phyloP scores from a whole-genome alignment of 2,329 filamentous ascomycete genomes.

The Talaromyces albobiverticillius region DNA sequence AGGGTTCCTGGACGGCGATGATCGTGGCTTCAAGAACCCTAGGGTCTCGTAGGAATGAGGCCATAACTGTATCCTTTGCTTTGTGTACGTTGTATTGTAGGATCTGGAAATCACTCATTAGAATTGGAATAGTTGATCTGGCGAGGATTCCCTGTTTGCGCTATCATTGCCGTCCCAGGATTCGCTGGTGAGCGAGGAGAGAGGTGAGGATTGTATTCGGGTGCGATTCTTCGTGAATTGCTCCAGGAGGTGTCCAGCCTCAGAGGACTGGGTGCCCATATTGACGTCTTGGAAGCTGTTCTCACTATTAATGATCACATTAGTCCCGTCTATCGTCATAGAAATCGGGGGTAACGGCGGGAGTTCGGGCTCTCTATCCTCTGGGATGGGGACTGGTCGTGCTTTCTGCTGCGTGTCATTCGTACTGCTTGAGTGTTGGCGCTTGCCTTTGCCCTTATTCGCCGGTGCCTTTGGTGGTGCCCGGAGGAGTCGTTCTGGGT shows the following conservation, averaged over 20 bases:
- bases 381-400: too few species aligned
- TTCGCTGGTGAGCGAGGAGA: too few species aligned
- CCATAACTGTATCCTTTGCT: slow-evolving; percentile 22
- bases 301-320: neutral
- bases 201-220: neutral
- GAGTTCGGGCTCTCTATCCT: neutral
- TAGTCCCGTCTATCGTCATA: neutral
- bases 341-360: neutral
- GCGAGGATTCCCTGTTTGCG: neutral
- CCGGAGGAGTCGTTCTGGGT: neutral
- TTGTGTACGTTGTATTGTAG: slow-evolving; percentile 23
- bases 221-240: neutral
- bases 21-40: slow-evolving; percentile 21
- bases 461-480: too few species aligned
- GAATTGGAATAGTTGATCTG: neutral
- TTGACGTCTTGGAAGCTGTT: neutral
- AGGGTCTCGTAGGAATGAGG: slow-evolving; percentile 18
- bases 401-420: too few species aligned
- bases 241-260: neutral
- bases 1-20: slow-evolving; percentile 25
- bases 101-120: slow-evolving; percentile 17
- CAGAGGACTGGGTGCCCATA: neutral
- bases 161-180: neutral
- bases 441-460: too few species aligned
- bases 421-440: too few species aligned